Conservation (phyloP, 345 rosid species). For the Citrus cavaleriei region DNA sequence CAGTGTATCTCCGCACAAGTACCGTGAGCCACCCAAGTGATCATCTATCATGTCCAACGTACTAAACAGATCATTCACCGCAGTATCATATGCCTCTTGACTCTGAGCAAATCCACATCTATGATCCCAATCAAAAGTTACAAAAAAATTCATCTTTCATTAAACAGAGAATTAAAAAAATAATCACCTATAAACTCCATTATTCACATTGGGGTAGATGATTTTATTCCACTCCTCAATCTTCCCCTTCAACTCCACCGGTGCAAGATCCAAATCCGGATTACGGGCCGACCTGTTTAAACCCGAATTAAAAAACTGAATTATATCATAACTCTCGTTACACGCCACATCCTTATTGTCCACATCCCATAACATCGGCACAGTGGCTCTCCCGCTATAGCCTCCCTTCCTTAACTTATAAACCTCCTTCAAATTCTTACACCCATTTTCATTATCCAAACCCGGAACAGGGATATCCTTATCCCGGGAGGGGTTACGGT, state of each 20-base stretch:
- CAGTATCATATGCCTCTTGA: constrained; percentile 73
- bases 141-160: neutral
- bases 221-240: constrained; percentile 72
- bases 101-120: constrained; percentile 93
- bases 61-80: constrained; percentile 56
- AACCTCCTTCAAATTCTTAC: constrained; percentile 70
- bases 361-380: constrained; percentile 82
- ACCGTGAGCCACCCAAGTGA: constrained; percentile 49
- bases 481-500: neutral
- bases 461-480: constrained; percentile 47
- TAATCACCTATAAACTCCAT: constrained; percentile 75
- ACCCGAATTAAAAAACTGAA: constrained; percentile 64
- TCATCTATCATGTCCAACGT: constrained; percentile 59
- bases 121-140: neutral
- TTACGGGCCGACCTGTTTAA: constrained; percentile 45
- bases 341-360: constrained; percentile 61
- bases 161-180: neutral
- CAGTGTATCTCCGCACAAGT: constrained; percentile 67
- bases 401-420: constrained; percentile 56
- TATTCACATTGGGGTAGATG: constrained; percentile 71
- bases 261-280: constrained; percentile 61
- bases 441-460: constrained; percentile 50
- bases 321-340: constrained; percentile 81
- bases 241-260: constrained; percentile 36
- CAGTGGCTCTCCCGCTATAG: constrained; percentile 65